Percentiles rank a stretch among this genome's conserved stretches.
Conservation (phyloP, 805 yeast genomes). For the Metschnikowia cubensis region DNA sequence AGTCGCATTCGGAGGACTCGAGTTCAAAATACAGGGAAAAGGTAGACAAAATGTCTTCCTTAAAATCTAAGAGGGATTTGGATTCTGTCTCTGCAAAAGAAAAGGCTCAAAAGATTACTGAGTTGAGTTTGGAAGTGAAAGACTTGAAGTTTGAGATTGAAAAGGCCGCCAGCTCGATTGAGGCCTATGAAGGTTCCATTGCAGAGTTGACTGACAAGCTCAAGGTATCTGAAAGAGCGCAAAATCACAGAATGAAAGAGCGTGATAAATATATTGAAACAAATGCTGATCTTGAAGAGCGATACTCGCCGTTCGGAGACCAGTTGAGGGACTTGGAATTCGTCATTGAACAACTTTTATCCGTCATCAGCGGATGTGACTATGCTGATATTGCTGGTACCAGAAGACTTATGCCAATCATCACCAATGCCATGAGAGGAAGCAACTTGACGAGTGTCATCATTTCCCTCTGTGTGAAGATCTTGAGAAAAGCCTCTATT, state of each 20-base stretch:
- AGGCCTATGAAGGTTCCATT: conserved; percentile 6
- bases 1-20: conserved; percentile 5
- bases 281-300: conserved; percentile 17
- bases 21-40: conserved; percentile 5
- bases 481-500: conserved; percentile 65
- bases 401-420: conserved; percentile 57
- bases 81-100: conserved; percentile 4
- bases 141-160: conserved; percentile 9
- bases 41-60: conserved; percentile 11
- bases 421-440: conserved; percentile 50
- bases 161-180: conserved; percentile 5
- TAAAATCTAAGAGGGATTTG: conserved; percentile 5
- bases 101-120: conserved; percentile 2
- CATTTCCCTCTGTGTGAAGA: conserved; percentile 54
- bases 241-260: conserved; percentile 13
- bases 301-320: conserved; percentile 29
- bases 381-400: conserved; percentile 90
- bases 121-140: conserved; percentile 10
- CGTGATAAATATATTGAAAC: conserved; percentile 10
- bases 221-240: conserved; percentile 9
- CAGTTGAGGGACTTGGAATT: conserved; percentile 63
- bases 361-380: conserved; percentile 68
- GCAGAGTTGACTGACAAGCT: conserved; percentile 6
- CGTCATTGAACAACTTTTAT: conserved; percentile 67
- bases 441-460: conserved; percentile 53